Conservation (phyloP, 23 red algal species). For the Pyropia yezoensis region DNA sequence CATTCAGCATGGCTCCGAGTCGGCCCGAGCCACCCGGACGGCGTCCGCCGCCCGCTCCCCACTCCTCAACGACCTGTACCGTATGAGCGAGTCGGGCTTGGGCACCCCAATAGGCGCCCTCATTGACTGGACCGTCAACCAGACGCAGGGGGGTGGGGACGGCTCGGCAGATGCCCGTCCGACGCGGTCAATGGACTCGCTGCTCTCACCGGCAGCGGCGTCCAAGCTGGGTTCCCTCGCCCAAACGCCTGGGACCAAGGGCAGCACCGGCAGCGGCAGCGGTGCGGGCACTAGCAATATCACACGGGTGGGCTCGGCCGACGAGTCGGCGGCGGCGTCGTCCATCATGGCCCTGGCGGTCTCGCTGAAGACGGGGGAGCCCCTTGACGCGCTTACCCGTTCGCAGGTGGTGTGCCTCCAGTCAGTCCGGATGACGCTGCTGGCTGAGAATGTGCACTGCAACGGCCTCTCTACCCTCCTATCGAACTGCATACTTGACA, state of each 20-base stretch:
- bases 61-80: constrained; percentile 20
- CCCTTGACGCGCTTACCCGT: constrained; percentile 9
- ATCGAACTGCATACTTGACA: constrained; percentile 58
- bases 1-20: constrained; percentile 11
- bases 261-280: too few relatives aligned
- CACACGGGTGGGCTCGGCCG: neutral
- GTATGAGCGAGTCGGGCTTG: constrained; percentile 3
- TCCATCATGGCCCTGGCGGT: neutral
- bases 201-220: too few relatives aligned
- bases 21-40: constrained; percentile 10
- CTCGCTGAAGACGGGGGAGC: neutral
- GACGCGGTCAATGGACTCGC: too few relatives aligned
- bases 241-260: too few relatives aligned
- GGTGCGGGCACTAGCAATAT: neutral
- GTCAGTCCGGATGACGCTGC: constrained; percentile 50
- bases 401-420: constrained; percentile 50
- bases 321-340: neutral
- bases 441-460: constrained; percentile 36
- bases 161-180: too few relatives aligned
- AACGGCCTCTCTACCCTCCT: constrained; percentile 50
- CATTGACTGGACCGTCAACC: neutral
- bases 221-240: too few relatives aligned
- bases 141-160: neutral
- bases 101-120: neutral
- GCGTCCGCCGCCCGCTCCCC: constrained; percentile 17